Conservation (phyloP, 176 grass and related monocot genomes). For the Elymus sibiricus region DNA sequence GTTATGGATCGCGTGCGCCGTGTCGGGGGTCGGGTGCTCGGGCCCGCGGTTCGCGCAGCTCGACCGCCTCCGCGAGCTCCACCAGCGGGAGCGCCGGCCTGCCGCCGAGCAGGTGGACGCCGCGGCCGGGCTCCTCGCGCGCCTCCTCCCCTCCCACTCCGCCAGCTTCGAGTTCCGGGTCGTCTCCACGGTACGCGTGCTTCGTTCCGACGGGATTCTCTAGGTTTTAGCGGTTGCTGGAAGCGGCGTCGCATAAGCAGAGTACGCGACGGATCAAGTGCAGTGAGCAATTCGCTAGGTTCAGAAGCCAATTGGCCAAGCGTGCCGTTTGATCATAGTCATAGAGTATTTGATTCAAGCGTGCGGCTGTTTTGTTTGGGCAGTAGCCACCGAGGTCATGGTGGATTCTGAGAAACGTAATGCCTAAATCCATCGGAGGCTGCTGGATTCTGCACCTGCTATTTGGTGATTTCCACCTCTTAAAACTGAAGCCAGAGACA, state of each 20-base stretch:
- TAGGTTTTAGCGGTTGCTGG: neutral
- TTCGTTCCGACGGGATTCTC: neutral
- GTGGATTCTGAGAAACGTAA: neutral
- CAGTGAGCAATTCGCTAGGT: neutral
- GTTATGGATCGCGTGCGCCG: slow-evolving; percentile 23
- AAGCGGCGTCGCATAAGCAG: neutral
- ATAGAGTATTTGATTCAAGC: neutral
- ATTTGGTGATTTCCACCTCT: neutral
- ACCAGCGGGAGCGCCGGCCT: slow-evolving; percentile 35
- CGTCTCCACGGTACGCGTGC: slow-evolving; percentile 43
- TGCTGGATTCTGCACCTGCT: neutral
- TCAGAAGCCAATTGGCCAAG: neutral
- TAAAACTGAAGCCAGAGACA: neutral
- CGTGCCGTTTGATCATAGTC: neutral
- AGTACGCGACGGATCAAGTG: neutral
- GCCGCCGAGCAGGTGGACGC: slow-evolving; percentile 43
- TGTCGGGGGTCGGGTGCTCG: neutral
- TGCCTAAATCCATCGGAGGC: neutral
- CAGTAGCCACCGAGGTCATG: neutral
- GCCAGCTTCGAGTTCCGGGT: slow-evolving; percentile 62
- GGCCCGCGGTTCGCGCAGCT: slow-evolving; percentile 37
- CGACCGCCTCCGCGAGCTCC: slow-evolving; percentile 47
- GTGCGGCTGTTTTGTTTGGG: neutral
- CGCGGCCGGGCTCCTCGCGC: slow-evolving; percentile 38
- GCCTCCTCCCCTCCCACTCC: slow-evolving; percentile 57